A percentile compares a stretch with the other conserved stretches of the same genome.
These are phyloP conservation scores for Phyllosticta paracitricarpa DNA, from an alignment of 2,329 filamentous ascomycete species.

Conservation along the genomic window DNA sequence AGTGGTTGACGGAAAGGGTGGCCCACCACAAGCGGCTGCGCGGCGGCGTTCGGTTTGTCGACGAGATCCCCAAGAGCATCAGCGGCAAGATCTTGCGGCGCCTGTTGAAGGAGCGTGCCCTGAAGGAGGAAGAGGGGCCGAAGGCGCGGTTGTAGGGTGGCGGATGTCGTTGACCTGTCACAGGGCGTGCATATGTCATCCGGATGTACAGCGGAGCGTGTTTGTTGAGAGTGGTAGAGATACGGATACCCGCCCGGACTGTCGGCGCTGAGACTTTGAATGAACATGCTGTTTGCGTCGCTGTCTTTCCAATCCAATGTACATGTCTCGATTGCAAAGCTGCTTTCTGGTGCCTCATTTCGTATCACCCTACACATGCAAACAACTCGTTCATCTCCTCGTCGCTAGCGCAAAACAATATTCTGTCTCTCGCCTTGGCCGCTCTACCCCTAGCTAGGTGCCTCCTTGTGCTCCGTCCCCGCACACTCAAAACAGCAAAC, in stretches of 20 bases:
- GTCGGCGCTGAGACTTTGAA: not conserved
- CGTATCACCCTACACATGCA: no score
- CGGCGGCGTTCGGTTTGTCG: constrained; percentile 36
- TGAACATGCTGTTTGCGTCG: not conserved
- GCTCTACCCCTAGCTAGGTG: no score
- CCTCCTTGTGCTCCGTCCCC: no score
- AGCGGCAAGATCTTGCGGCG: constrained; percentile 39
- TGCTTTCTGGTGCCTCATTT: no score
- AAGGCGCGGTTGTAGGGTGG: constrained; percentile 34
- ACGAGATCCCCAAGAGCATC: constrained; percentile 39
- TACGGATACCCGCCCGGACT: not conserved
- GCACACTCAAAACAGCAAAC: not conserved
- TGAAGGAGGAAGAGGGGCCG: constrained; percentile 26
- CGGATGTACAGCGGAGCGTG: not conserved
- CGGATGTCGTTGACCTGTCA: not conserved
- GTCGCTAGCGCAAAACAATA: no score
- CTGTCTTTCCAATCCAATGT: no score
- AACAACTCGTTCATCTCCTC: no score
- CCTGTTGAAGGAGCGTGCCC: constrained; percentile 33
- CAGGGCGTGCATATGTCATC: not conserved
- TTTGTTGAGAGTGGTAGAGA: not conserved
- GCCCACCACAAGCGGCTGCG: constrained; percentile 38
- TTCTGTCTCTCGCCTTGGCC: no score
- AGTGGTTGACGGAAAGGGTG: constrained; percentile 34
- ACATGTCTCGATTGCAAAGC: no score